Evolutionary conservation across 306 rosid genomes (phyloP).

Genomic region (Macrotyloma uniflorum): DNA sequence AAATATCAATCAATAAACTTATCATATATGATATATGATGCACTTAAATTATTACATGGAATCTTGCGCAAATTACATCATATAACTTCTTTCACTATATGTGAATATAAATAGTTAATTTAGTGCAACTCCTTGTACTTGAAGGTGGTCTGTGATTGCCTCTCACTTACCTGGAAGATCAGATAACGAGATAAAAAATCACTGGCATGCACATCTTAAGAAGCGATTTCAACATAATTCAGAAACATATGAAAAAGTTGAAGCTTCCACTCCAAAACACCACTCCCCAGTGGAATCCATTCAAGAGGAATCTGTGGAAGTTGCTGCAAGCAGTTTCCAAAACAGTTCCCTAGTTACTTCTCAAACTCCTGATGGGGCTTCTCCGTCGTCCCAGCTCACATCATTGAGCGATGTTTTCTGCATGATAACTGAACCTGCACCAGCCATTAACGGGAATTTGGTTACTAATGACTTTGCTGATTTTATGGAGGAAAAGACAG

Average conservation of each 20-base stretch:
- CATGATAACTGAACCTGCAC: neutral
- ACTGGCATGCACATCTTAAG: constrained; percentile 29
- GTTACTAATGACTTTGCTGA: neutral
- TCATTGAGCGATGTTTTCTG: neutral
- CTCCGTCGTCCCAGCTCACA: neutral
- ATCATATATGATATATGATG: too few species aligned
- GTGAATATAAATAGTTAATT: neutral
- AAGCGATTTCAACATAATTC: constrained; percentile 17
- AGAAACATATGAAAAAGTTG: neutral
- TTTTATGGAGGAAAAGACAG: neutral
- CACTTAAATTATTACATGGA: neutral
- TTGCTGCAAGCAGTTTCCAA: neutral
- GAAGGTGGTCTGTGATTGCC: constrained; percentile 40
- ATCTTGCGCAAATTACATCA: neutral
- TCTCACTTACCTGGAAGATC: constrained; percentile 40
- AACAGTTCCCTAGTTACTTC: neutral
- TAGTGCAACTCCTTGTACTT: neutral
- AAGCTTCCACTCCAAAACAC: neutral
- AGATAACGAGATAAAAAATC: constrained; percentile 39
- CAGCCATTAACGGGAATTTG: neutral
- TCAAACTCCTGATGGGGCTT: neutral
- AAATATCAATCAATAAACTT: too few species aligned
- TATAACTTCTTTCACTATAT: neutral
- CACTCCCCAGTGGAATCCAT: constrained; percentile 18
- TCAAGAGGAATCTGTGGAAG: neutral